A percentile compares a stretch with the other conserved stretches of the same genome.
These are phyloP conservation scores for Mycena rosella DNA, from an alignment of 768 basidiomycete species.

Conservation along the genomic window DNA sequence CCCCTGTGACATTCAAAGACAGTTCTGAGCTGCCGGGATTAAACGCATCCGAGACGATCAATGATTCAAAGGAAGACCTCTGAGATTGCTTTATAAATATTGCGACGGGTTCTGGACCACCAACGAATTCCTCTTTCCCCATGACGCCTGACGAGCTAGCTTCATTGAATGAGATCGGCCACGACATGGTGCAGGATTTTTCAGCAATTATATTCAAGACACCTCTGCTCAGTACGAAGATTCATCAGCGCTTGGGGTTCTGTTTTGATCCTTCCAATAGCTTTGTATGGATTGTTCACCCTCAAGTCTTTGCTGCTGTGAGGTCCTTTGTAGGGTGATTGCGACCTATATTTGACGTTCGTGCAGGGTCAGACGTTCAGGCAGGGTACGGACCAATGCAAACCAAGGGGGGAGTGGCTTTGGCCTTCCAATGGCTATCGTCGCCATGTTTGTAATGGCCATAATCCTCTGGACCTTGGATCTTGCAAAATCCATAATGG, in stretches of 20 bases:
- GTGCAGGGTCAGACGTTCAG: no score
- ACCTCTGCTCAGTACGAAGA: conserved; percentile 8
- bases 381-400: background rate
- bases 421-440: background rate
- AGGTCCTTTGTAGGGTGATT: background rate
- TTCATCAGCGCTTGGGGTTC: no score
- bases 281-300: conserved; percentile 13
- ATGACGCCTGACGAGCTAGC: no score
- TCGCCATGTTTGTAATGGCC: conserved; percentile 27
- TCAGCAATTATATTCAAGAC: conserved; percentile 14
- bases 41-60: no score
- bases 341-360: background rate
- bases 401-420: background rate
- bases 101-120: no score
- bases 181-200: conserved; percentile 9
- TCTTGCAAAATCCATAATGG: conserved; percentile 35
- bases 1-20: no score
- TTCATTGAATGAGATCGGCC: background rate
- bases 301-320: conserved; percentile 15
- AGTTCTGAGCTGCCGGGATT: no score
- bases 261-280: background rate
- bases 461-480: conserved; percentile 38
- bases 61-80: no score
- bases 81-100: no score
- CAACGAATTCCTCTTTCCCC: no score